Percentiles rank a stretch among this genome's conserved stretches.
Conservation (phyloP, 257 asterid species). For the Solanum medicagineum region DNA sequence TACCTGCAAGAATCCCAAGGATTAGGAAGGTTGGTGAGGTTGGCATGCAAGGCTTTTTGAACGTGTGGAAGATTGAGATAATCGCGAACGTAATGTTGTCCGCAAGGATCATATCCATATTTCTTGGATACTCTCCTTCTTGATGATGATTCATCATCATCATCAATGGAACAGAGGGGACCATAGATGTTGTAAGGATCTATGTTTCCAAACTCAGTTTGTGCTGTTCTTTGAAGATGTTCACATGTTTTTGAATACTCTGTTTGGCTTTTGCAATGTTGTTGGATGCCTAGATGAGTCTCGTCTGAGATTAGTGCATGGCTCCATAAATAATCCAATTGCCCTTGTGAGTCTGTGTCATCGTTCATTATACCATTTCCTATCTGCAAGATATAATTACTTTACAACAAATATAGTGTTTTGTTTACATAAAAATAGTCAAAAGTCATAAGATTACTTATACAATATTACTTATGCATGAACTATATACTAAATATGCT, state of each 20-base stretch:
- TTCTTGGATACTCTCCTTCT: neutral
- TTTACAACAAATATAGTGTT: too few species aligned
- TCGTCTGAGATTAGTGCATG: conserved; percentile 36
- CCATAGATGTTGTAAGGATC: conserved; percentile 26
- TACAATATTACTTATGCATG: too few species aligned
- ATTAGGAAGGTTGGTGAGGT: conserved; percentile 15
- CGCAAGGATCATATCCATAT: conserved; percentile 23
- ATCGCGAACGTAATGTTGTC: conserved; percentile 1
- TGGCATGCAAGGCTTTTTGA: conserved; percentile 31
- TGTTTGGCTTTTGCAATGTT: conserved; percentile 2
- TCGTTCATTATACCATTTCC: conserved; percentile 36
- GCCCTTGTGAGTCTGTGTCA: conserved; percentile 15
- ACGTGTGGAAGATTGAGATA: conserved; percentile 36
- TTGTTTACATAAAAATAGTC: too few species aligned
- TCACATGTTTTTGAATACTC: conserved; percentile 5
- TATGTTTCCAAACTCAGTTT: conserved; percentile 12
- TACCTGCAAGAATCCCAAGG: conserved; percentile 14
- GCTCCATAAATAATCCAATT: conserved; percentile 24
- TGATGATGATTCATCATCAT: neutral
- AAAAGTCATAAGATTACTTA: too few species aligned
- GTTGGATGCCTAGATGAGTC: conserved; percentile 13
- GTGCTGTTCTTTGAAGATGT: neutral
- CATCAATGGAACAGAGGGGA: conserved; percentile 8
- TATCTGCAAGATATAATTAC: conserved; percentile 4
- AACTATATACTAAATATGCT: too few species aligned